A percentile compares a stretch with the other conserved stretches of the same genome.
Conservation (phyloP, 768 basidiomycete species). For the Hirschioporus abietinus region DNA sequence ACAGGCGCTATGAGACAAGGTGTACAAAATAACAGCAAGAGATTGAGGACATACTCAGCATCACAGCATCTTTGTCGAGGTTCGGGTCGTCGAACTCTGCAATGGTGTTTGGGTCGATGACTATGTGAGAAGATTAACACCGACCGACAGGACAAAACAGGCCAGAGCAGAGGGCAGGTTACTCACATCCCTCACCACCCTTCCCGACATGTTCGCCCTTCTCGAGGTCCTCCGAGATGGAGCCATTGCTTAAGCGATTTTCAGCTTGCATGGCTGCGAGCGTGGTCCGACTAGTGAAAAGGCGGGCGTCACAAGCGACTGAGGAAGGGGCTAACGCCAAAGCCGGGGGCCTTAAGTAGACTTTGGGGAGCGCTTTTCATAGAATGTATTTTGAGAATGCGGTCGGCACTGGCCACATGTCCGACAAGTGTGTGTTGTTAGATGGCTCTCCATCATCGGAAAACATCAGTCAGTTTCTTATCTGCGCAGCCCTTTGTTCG, state of each 20-base stretch:
- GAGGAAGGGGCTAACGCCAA: not conserved
- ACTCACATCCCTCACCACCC: not conserved
- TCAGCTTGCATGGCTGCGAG: not conserved
- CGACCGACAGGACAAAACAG: not conserved
- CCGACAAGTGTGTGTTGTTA: not conserved
- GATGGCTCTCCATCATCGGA: not conserved
- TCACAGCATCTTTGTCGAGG: slow-evolving; percentile 33
- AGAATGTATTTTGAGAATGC: not conserved
- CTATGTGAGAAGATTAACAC: not conserved
- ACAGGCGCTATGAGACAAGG: not conserved
- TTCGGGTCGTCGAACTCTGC: slow-evolving; percentile 41
- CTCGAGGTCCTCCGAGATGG: not conserved
- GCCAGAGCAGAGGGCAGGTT: not conserved
- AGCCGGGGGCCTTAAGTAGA: not conserved
- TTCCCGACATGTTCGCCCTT: not conserved
- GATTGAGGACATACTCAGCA: slow-evolving; percentile 15
- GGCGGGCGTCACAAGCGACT: slow-evolving; percentile 1
- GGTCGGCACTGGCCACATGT: not conserved
- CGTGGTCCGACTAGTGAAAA: not conserved
- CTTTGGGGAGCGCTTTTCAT: not conserved
- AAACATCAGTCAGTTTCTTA: not conserved
- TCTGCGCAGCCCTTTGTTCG: not conserved
- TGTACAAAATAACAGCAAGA: slow-evolving; percentile 12
- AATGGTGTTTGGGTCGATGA: slow-evolving; percentile 6
- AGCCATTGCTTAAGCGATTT: not conserved